phyloP scores from a whole-genome alignment of 108 stramenopile species.

The Parietichytrium sp. region DNA sequence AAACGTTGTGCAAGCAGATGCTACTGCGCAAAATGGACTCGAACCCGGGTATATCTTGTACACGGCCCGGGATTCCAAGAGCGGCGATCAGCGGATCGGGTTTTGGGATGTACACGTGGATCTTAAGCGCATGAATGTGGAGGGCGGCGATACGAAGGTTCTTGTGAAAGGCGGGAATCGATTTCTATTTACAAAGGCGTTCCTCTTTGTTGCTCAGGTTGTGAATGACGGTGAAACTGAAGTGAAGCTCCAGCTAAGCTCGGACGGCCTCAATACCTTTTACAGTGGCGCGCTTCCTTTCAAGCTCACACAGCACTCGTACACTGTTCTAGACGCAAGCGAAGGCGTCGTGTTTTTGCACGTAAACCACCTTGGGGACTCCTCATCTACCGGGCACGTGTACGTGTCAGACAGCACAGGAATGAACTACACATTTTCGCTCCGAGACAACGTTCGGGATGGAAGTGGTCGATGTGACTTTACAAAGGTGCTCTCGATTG shows the following conservation, averaged over 20 bases:
- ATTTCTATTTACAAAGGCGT: conserved; percentile 23
- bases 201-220: conserved; percentile 28
- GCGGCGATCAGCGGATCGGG: conserved; percentile 14
- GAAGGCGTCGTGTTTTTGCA: conserved; percentile 24
- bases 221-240: background rate
- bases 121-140: background rate
- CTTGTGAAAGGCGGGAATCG: conserved; percentile 18
- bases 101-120: background rate
- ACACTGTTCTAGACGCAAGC: conserved; percentile 28
- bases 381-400: background rate
- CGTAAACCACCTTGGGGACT: conserved; percentile 11
- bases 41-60: background rate
- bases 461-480: conserved; percentile 24
- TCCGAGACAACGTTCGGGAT: conserved; percentile 20
- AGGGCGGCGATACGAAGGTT: background rate
- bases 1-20: background rate
- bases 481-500: background rate
- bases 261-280: background rate
- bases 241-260: background rate
- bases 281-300: background rate
- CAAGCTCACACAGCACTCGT: background rate
- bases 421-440: background rate
- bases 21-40: background rate
- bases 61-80: background rate
- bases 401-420: conserved; percentile 10